Base-by-base conservation (phyloP, 148 eudicot genomes). In the Rhododendron vialii region DNA sequence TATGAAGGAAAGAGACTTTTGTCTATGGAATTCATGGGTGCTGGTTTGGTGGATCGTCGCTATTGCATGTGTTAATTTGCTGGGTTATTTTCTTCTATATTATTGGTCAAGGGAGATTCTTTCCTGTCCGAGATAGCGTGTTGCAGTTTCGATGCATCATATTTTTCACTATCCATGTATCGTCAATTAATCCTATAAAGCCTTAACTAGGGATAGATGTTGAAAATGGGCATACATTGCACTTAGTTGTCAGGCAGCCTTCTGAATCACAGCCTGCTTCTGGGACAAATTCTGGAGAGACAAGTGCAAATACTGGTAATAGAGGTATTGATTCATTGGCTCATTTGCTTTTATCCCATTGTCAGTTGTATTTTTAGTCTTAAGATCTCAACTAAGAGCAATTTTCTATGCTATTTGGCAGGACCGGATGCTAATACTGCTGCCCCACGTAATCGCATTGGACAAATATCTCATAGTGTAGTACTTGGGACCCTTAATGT, bases 141-240 rank as follows among this genome's bases (percentile, higher is more conserved):
- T 59, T 61, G 43, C 84, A 14, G 61, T 82, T 26, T 82, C 8
- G 45, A 82, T 38, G 50, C 11, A 28, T 82, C 9, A 20, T 22
- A 59, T 5, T 59, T 51, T 24, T 83, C 28, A 83, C 73, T 41
- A 61, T 82, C 3, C 36, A 30, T 71, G 18, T 5, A 33, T 30
- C 17, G 1, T 30, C 41, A 14, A 71, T 41, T 82, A 43, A 48
- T 80, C 2, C 6, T 55, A 2, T 43, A 78, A 24, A 85, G 53
- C 83, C 95, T 93, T 94, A 85, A 92, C 91, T 43, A 14, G 57
- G 24, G 20, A 59, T 87, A 97, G 98, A 95, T 89, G 93, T 97
- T 84, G 98, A 97, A 83, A 94, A 86, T 89, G 99, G 98, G 78
- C 93, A 97, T 87, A 95, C 98, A 69, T 87, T 97, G 90, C 99